Conservation (phyloP, 129 eudicot genomes). For the Centaurea solstitialis region DNA sequence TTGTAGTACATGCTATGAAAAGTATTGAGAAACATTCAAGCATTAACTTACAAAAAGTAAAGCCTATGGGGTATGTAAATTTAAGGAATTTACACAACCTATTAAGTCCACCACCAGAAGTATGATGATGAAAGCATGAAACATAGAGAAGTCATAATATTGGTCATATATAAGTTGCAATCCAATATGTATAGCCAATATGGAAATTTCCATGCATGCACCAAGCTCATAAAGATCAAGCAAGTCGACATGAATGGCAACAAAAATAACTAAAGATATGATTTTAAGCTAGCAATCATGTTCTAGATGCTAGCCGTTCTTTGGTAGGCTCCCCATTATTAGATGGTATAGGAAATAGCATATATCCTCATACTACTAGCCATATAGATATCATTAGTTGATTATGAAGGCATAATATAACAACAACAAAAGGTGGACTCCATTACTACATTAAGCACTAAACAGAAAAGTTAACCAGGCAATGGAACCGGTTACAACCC, state of each 20-base stretch:
- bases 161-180: constrained; percentile 2
- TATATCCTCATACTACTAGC: neutral
- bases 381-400: constrained; percentile 6
- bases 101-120: neutral
- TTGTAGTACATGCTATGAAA: neutral
- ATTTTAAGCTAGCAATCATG: constrained; percentile 2
- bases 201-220: neutral
- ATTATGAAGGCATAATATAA: constrained; percentile 6
- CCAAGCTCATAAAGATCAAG: neutral
- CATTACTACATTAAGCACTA: constrained; percentile 15
- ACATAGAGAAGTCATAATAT: neutral
- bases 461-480: neutral
- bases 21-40: neutral
- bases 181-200: neutral
- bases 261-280: neutral
- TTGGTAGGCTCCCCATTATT: constrained; percentile 13
- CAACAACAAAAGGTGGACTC: neutral
- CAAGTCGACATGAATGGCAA: neutral
- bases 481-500: neutral
- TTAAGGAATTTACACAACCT: neutral
- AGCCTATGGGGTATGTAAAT: neutral
- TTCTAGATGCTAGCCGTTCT: neutral
- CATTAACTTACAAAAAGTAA: neutral
- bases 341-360: neutral
- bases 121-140: constrained; percentile 7